These are phyloP conservation scores for Hericium coralloides DNA, from an alignment of 768 basidiomycete species.

Conservation along the genomic window DNA sequence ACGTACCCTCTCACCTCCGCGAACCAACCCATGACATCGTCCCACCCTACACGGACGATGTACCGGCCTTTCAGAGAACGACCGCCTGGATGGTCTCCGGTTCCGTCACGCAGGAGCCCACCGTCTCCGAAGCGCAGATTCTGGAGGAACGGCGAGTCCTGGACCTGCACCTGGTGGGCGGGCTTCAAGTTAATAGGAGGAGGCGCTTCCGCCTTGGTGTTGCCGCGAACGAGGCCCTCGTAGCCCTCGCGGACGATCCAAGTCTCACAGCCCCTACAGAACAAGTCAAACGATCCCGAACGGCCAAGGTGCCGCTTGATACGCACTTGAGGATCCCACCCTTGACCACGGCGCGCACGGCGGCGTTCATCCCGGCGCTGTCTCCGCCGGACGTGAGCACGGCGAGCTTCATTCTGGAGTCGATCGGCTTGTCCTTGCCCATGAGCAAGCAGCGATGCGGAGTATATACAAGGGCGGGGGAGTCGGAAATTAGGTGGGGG, in stretches of 20 bases:
- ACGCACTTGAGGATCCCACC: slow-evolving; percentile 82
- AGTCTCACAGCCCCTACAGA: slow-evolving; percentile 83
- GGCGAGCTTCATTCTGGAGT: slow-evolving; percentile 69
- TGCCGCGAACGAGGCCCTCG: slow-evolving; percentile 96
- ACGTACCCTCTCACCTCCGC: slow-evolving; percentile 48
- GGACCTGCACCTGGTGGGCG: slow-evolving; percentile 15
- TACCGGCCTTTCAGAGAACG: slow-evolving; percentile 82
- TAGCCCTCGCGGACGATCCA: slow-evolving; percentile 98
- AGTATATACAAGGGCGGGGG: not conserved
- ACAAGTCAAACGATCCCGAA: too few species aligned
- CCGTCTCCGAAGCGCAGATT: slow-evolving; percentile 84
- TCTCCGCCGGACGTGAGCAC: slow-evolving; percentile 95
- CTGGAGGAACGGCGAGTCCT: slow-evolving; percentile 38
- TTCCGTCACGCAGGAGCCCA: slow-evolving; percentile 67
- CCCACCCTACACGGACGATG: slow-evolving; percentile 95
- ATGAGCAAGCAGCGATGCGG: not conserved
- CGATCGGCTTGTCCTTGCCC: not conserved
- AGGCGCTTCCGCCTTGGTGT: slow-evolving; percentile 24
- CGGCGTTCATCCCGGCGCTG: slow-evolving; percentile 96
- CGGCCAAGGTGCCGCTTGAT: too few species aligned
- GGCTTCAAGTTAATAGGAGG: slow-evolving; percentile 14
- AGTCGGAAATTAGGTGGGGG: slow-evolving; percentile 7
- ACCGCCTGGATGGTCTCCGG: slow-evolving; percentile 58
- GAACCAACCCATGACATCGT: slow-evolving; percentile 95
- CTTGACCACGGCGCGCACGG: slow-evolving; percentile 89